These are phyloP conservation scores for Fulvia fulva DNA, from an alignment of 2,329 filamentous ascomycete species.

Conservation along the genomic window DNA sequence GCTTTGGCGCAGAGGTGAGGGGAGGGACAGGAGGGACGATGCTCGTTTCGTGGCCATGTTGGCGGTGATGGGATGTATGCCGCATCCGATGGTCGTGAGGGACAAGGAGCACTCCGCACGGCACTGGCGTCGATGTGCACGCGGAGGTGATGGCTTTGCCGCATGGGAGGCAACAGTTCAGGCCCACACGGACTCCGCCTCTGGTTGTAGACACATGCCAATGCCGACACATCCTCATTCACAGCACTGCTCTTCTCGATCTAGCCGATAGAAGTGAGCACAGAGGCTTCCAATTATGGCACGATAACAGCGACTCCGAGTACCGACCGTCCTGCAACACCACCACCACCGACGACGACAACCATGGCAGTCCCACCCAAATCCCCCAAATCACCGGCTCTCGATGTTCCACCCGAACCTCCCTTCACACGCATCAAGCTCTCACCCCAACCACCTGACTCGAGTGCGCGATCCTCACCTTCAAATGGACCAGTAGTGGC, in stretches of 20 bases:
- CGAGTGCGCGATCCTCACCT: constrained; percentile 11
- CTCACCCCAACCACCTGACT: constrained; percentile 13
- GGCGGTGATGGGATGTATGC: background rate
- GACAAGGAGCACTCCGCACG: background rate
- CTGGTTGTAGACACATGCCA: background rate
- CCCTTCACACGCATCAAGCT: constrained; percentile 31
- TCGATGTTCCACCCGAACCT: constrained; percentile 32
- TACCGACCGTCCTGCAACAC: background rate
- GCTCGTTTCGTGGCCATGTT: constrained; percentile 30
- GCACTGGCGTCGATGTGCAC: background rate
- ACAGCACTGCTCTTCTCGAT: no score
- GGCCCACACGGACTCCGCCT: background rate
- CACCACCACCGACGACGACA: background rate
- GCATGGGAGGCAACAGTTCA: background rate
- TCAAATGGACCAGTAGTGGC: constrained; percentile 16
- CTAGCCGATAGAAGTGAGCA: no score
- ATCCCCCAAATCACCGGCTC: constrained; percentile 28
- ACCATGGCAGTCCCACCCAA: constrained; percentile 1
- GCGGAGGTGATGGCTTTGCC: background rate
- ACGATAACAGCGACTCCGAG: no score
- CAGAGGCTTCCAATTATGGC: no score
- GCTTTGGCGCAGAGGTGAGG: constrained; percentile 19
- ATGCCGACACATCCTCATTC: no score
- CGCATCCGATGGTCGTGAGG: background rate
- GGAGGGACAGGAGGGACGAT: constrained; percentile 23